Base-by-base conservation (phyloP, 257 asterid species). In the Coffea canephora region DNA sequence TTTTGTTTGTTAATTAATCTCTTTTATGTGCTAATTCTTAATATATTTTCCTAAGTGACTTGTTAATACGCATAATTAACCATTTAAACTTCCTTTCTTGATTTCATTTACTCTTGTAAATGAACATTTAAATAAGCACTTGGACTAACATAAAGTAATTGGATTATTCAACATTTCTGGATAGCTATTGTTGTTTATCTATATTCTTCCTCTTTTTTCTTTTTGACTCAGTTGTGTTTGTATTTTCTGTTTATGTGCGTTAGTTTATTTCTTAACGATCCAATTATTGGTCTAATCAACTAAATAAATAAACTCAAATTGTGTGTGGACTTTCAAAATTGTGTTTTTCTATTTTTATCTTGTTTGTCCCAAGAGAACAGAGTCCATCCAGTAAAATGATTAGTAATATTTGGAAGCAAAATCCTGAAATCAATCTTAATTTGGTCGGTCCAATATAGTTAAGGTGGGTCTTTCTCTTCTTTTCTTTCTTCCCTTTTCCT, bases 381-480 rank as follows among this genome's bases (percentile, higher is more conserved):
- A 2, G 36, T 19, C 18, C 9, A 19, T 21, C 31, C 52, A 52
- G 25, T 67, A 21, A 62, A 68, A 50, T 48, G 16, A 36, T 31
- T 36, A 68, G 80, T 3, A 27, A 11, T 27, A 65, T 65, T 12
- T 70, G 77, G 82, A 71, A 18, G 73, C 71, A 66, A 71, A 6
- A 9, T 46, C 8, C 50, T 7, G 48, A 69, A 78, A 46, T 64
- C 83, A 65, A 66, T 80, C 70, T 71, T 76, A 73, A 82, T 81
- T 61, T 76, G 79, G 78, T 82, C 77, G 85, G 89, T 85, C 82
- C 79, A 74, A 74, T 77, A 84, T 77, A 70, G 48, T 80, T 82
- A 61, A 48, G 55, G 71, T 80, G 81, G 84, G 85, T 77, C 81
- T 78, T 81, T 49, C 27, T 74, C 69, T 39, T 39, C 43, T 39